Evolutionary conservation across 1,284 basidiomycete genomes (phyloP).

Genomic region (Ceratobasidium sp.): DNA sequence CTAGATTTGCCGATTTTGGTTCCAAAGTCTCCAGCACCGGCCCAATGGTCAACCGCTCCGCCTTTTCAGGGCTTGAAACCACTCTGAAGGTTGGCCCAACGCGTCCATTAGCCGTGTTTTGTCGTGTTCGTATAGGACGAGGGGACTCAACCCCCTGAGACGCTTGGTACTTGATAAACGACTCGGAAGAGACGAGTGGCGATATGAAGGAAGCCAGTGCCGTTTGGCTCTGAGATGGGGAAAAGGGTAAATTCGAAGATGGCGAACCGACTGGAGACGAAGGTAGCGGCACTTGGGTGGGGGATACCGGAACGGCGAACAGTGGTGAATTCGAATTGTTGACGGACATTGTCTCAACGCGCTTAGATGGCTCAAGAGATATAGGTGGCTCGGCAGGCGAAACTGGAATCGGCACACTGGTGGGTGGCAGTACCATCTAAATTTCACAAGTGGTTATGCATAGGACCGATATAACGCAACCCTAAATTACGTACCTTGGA

Average conservation of each 20-base stretch:
- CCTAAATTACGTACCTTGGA: constrained; percentile 5
- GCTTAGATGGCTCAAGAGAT: background rate
- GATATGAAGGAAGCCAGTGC: background rate
- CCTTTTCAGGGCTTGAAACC: constrained; percentile 28
- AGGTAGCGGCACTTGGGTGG: constrained; percentile 7
- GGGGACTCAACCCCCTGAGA: constrained; percentile 33
- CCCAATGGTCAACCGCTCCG: background rate
- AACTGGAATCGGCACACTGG: background rate
- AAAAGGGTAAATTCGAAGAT: background rate
- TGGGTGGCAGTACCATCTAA: background rate
- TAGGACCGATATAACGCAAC: background rate
- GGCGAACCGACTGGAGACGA: constrained; percentile 4
- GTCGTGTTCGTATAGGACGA: constrained; percentile 27
- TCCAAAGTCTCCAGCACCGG: background rate
- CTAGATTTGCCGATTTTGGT: background rate
- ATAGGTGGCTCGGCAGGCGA: constrained; percentile 8
- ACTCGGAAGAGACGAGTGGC: constrained; percentile 30
- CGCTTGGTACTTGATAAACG: constrained; percentile 28
- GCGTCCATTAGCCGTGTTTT: constrained; percentile 23
- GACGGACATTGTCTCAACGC: no score
- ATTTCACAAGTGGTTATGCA: background rate
- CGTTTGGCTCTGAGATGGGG: background rate
- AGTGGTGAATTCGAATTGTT: no score
- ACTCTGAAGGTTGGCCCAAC: constrained; percentile 20
- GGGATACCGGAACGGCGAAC: background rate